Evolutionary conservation across 306 rosid species (phyloP).

Genomic region (Fragaria nilgerrensis): DNA sequence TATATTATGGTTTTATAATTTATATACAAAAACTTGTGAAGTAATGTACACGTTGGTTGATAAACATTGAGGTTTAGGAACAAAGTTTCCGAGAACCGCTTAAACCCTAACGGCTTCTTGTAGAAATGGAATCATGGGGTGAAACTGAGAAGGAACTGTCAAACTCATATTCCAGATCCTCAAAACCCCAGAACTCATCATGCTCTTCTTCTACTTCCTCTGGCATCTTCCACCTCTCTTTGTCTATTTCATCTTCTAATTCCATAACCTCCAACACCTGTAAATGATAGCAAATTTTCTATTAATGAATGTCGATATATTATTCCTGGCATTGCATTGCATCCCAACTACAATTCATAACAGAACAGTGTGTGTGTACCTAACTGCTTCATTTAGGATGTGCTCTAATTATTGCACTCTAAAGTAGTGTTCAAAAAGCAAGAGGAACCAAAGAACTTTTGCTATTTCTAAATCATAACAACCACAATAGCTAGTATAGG

Average conservation of each 20-base stretch:
- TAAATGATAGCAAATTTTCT: constrained; percentile 5
- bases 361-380: background rate
- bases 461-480: constrained; percentile 10
- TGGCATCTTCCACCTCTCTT: constrained; percentile 81
- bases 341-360: background rate
- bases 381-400: background rate
- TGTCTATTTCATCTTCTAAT: constrained; percentile 54
- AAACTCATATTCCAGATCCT: constrained; percentile 77
- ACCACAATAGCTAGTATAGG: constrained; percentile 5
- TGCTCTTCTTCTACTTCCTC: constrained; percentile 72
- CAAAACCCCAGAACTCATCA: constrained; percentile 89
- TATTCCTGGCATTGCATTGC: background rate
- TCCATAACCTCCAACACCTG: constrained; percentile 86
- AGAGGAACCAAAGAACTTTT: background rate
- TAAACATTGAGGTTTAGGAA: background rate
- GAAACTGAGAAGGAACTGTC: constrained; percentile 71
- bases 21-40: constrained; percentile 1
- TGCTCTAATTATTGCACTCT: constrained; percentile 1
- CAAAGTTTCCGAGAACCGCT: background rate
- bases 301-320: background rate
- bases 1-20: background rate
- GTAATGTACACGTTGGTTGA: constrained; percentile 1
- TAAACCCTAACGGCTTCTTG: constrained; percentile 31
- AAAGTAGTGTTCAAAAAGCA: background rate
- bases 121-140: constrained; percentile 54